A percentile compares a stretch with the other conserved stretches of the same genome.
Conservation (phyloP, 495 filamentous ascomycete genomes). For the Immersiella caudata region DNA sequence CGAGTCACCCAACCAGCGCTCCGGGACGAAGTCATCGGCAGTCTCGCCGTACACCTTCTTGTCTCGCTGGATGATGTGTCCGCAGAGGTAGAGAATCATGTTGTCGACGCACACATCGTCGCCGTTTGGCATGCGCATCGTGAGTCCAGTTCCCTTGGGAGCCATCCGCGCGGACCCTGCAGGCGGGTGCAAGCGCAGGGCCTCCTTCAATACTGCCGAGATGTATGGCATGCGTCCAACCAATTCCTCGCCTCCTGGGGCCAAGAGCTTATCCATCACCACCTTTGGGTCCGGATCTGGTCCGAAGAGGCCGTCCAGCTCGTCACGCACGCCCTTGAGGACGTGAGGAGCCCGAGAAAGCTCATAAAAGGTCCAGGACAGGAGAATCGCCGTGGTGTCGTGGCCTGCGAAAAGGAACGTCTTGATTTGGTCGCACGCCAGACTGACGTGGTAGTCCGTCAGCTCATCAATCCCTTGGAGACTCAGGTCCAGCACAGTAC, state of each 20-base stretch:
- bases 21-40: slow-evolving; percentile 60
- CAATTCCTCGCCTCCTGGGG: slow-evolving; percentile 44
- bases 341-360: slow-evolving; percentile 48
- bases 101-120: slow-evolving; percentile 59
- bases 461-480: slow-evolving; percentile 34
- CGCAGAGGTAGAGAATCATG: slow-evolving; percentile 55
- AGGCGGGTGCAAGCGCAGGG: slow-evolving; percentile 50
- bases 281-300: slow-evolving; percentile 26
- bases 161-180: slow-evolving; percentile 43
- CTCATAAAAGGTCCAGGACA: slow-evolving; percentile 49
- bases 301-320: slow-evolving; percentile 51
- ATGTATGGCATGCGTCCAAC: slow-evolving; percentile 49
- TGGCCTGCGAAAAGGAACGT: slow-evolving; percentile 55
- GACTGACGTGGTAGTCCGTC: slow-evolving; percentile 24
- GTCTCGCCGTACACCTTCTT: slow-evolving; percentile 58
- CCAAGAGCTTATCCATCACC: slow-evolving; percentile 29
- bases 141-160: slow-evolving; percentile 35
- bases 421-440: slow-evolving; percentile 41
- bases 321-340: slow-evolving; percentile 43
- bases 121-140: slow-evolving; percentile 51
- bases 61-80: slow-evolving; percentile 60
- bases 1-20: slow-evolving; percentile 61
- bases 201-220: slow-evolving; percentile 57
- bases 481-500: slow-evolving; percentile 40
- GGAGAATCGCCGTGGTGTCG: slow-evolving; percentile 50